phyloP scores from a whole-genome alignment of 768 basidiomycete species.

The Termitomyces titanicus region DNA sequence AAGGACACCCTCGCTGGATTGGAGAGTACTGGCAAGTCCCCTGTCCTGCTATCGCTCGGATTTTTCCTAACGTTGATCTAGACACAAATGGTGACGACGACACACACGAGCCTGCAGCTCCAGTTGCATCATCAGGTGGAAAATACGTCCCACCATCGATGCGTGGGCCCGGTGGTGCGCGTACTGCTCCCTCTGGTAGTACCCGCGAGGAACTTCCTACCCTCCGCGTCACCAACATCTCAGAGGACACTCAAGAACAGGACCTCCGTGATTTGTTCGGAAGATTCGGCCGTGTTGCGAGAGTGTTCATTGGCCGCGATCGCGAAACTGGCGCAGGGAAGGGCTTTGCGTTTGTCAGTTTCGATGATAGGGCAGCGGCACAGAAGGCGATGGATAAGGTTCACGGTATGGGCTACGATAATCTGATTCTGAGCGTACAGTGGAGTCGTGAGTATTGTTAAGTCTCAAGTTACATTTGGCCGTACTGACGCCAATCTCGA shows the following conservation, averaged over 20 bases:
- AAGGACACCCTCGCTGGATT: conserved; percentile 87
- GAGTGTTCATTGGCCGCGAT: conserved; percentile 94
- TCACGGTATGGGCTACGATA: conserved; percentile 90
- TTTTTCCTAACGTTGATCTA: conserved; percentile 2
- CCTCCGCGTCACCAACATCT: conserved; percentile 94
- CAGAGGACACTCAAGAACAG: conserved; percentile 91
- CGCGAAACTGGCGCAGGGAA: conserved; percentile 93
- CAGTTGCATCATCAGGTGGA: conserved; percentile 47
- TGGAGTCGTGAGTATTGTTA: conserved; percentile 54
- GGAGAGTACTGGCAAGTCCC: conserved; percentile 51
- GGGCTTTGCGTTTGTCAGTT: conserved; percentile 97
- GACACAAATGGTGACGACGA: conserved; percentile 38
- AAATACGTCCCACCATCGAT: conserved; percentile 96
- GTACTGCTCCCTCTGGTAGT: conserved; percentile 62
- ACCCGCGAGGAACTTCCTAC: conserved; percentile 92
- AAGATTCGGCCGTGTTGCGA: conserved; percentile 76
- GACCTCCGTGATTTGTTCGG: conserved; percentile 92
- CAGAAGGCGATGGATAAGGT: conserved; percentile 91
- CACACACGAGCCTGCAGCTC: conserved; percentile 27
- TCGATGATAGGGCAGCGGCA: conserved; percentile 76
- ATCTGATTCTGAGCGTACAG: conserved; percentile 71
- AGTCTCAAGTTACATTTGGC: background rate
- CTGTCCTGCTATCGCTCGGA: background rate
- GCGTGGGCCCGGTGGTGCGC: conserved; percentile 60
- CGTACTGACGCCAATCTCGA: background rate